Evolutionary conservation across 768 basidiomycete species (phyloP).

Genomic region (Lanmaoa rubissima): DNA sequence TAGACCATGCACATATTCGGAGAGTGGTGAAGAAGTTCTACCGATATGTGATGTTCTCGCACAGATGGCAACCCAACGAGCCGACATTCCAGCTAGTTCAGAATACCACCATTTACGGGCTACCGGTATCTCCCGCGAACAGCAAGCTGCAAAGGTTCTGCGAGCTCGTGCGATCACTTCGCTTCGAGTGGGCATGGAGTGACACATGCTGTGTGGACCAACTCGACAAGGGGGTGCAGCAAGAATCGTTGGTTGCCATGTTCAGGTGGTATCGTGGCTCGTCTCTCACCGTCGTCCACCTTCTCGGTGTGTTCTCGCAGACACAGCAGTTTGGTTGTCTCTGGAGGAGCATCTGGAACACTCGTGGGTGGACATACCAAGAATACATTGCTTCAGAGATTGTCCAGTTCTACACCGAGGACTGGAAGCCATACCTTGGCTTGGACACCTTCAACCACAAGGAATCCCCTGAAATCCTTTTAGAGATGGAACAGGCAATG

Average conservation of each 20-base stretch:
- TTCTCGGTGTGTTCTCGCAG: slow-evolving; percentile 3
- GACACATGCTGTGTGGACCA: slow-evolving; percentile 13
- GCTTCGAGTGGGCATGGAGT: slow-evolving; percentile 7
- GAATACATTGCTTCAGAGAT: too few relatives aligned
- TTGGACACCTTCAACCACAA: background rate
- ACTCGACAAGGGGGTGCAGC: background rate
- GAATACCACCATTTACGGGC: background rate
- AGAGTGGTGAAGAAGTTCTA: background rate
- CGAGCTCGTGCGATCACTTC: background rate
- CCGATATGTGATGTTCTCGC: slow-evolving; percentile 6
- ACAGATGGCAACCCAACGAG: background rate
- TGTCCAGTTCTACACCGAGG: too few relatives aligned
- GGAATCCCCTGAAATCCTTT: background rate
- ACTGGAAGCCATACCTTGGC: too few relatives aligned
- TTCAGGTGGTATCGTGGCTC: slow-evolving; percentile 11
- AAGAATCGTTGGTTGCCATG: slow-evolving; percentile 13
- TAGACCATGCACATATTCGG: background rate
- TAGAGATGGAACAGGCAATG: background rate
- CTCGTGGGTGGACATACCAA: background rate
- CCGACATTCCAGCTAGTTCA: background rate
- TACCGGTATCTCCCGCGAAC: background rate
- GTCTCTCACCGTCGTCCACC: slow-evolving; percentile 5
- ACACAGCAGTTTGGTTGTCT: slow-evolving; percentile 1
- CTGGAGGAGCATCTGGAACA: slow-evolving; percentile 5
- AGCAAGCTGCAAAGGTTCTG: slow-evolving; percentile 2